Percentiles rank a stretch among this genome's conserved stretches.
phyloP scores from a whole-genome alignment of 192 early-diverging fungal species.

The Cladochytrium replicatum region DNA sequence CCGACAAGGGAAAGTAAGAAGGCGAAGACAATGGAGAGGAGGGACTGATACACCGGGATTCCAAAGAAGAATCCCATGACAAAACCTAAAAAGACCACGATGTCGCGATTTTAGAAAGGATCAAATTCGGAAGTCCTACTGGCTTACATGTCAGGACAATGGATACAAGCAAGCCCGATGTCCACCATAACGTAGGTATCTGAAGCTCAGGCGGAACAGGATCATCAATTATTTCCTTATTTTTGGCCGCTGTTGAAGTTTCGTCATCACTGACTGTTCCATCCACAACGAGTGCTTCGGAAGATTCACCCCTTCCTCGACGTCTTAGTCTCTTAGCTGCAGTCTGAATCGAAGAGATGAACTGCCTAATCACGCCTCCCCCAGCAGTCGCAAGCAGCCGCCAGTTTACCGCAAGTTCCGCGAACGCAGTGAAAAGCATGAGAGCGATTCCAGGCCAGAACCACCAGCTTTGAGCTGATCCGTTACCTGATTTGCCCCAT shows the following conservation, averaged over 20 bases:
- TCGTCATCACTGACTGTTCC: no score
- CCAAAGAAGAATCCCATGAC: slow-evolving; percentile 54
- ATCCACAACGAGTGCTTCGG: no score
- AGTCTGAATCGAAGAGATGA: slow-evolving; percentile 2
- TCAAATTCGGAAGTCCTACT: no score
- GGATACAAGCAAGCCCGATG: slow-evolving; percentile 49
- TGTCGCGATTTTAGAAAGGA: no score
- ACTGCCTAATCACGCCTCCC: slow-evolving; percentile 20
- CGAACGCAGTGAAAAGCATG: slow-evolving; percentile 46
- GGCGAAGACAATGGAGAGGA: slow-evolving; percentile 54
- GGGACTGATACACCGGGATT: slow-evolving; percentile 49
- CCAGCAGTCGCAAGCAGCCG: slow-evolving; percentile 28
- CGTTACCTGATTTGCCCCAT: no score
- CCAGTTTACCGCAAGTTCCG: slow-evolving; percentile 35
- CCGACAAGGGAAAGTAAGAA: slow-evolving; percentile 60
- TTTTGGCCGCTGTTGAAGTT: no score
- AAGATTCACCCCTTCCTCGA: slow-evolving; percentile 21
- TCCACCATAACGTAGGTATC: slow-evolving; percentile 44
- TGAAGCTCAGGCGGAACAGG: slow-evolving; percentile 26
- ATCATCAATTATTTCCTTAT: no score
- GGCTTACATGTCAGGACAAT: slow-evolving; percentile 40
- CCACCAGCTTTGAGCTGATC: slow-evolving; percentile 46
- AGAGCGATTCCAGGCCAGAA: slow-evolving; percentile 50
- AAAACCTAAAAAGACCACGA: no score
- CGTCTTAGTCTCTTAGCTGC: slow-evolving; percentile 3